Evolutionary conservation across 2,329 filamentous ascomycete genomes (phyloP).

Genomic region (Lachnellula occidentalis): DNA sequence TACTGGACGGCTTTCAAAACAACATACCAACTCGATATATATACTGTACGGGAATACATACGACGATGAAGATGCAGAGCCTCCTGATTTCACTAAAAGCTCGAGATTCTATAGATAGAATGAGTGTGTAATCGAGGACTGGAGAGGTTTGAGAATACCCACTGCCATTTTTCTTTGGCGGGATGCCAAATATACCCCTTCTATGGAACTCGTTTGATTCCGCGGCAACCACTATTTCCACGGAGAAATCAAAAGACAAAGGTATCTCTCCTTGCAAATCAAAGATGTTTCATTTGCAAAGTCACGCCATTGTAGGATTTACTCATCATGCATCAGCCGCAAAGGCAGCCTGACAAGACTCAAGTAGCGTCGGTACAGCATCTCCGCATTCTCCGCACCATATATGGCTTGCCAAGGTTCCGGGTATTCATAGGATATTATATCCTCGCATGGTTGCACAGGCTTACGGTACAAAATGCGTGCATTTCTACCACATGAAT

Average conservation of each 20-base stretch:
- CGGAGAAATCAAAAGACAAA: background rate
- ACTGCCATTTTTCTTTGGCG: background rate
- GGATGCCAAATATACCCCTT: background rate
- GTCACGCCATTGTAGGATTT: background rate
- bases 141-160: background rate
- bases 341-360: too few species aligned
- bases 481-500: background rate
- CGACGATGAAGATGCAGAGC: background rate
- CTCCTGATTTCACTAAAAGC: background rate
- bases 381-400: background rate
- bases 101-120: background rate
- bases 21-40: conserved; percentile 26
- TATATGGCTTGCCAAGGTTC: background rate
- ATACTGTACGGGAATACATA: conserved; percentile 1
- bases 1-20: too few species aligned
- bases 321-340: background rate
- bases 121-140: background rate
- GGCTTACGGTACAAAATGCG: background rate
- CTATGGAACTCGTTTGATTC: background rate
- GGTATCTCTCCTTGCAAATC: background rate
- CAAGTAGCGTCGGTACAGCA: background rate
- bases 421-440: background rate
- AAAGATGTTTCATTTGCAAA: background rate
- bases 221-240: background rate
- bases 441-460: background rate